These are phyloP conservation scores for Falciphora oryzae DNA, from an alignment of 2,329 filamentous ascomycete species.

Conservation along the genomic window DNA sequence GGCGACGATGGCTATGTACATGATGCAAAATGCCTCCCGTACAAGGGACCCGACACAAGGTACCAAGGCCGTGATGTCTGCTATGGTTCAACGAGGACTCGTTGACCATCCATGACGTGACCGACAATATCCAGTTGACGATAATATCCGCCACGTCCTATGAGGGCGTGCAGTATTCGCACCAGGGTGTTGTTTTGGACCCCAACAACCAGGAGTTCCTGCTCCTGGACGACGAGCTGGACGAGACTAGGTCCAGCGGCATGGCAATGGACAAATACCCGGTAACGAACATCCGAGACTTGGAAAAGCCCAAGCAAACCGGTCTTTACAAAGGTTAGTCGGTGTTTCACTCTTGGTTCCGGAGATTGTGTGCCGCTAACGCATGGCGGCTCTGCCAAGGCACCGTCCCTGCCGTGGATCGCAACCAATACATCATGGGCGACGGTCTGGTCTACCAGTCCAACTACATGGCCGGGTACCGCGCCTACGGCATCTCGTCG, in stretches of 20 bases:
- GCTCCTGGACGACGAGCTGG: slow-evolving; percentile 41
- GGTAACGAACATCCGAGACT: slow-evolving; percentile 31
- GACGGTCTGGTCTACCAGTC: slow-evolving; percentile 38
- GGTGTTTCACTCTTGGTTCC: too few relatives aligned
- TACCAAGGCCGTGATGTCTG: slow-evolving; percentile 47
- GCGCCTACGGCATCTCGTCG: slow-evolving; percentile 27
- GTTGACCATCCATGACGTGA: slow-evolving; percentile 42
- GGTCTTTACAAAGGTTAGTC: slow-evolving; percentile 24
- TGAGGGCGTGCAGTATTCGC: slow-evolving; percentile 50
- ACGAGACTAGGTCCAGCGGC: too few relatives aligned
- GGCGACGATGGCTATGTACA: slow-evolving; percentile 53
- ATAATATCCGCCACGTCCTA: slow-evolving; percentile 49
- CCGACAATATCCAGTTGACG: slow-evolving; percentile 37
- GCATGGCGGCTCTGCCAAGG: too few relatives aligned
- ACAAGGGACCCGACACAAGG: slow-evolving; percentile 42
- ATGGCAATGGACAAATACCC: slow-evolving; percentile 21
- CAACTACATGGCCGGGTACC: slow-evolving; percentile 39
- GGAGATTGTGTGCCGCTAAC: too few relatives aligned
- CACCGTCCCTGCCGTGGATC: slow-evolving; percentile 29
- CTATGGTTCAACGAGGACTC: slow-evolving; percentile 51
- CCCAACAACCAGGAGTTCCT: slow-evolving; percentile 37
- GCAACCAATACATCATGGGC: slow-evolving; percentile 36
- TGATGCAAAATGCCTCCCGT: slow-evolving; percentile 47
- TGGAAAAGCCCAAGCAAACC: slow-evolving; percentile 35
- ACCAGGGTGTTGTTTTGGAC: slow-evolving; percentile 44